phyloP scores from a whole-genome alignment of 2,329 filamentous ascomycete genomes.

The Penicillium freii region DNA sequence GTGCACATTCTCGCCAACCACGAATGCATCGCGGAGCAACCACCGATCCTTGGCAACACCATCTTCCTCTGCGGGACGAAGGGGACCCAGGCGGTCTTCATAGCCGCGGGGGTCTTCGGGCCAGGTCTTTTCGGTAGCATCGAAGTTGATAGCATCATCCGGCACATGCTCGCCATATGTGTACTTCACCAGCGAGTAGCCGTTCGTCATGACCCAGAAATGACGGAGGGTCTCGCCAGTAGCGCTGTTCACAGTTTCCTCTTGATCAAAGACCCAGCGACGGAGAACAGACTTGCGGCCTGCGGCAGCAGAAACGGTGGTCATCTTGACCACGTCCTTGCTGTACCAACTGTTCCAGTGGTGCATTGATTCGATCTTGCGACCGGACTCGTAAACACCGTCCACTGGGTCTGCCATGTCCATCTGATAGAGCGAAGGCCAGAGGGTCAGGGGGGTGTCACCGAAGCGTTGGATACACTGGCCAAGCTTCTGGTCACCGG shows the following conservation, averaged over 20 bases:
- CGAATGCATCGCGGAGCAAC: constrained; percentile 39
- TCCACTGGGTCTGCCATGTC: constrained; percentile 44
- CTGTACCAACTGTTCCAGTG: constrained; percentile 48
- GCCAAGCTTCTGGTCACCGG: constrained; percentile 46
- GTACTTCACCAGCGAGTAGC: constrained; percentile 45
- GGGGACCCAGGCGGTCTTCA: constrained; percentile 40
- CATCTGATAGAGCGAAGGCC: constrained; percentile 47
- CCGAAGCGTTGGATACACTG: constrained; percentile 44
- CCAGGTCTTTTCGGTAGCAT: constrained; percentile 46
- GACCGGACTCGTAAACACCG: constrained; percentile 45
- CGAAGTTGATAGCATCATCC: constrained; percentile 44
- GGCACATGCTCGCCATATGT: constrained; percentile 38
- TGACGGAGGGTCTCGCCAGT: constrained; percentile 38
- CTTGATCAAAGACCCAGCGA: constrained; percentile 46
- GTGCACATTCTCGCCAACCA: constrained; percentile 45
- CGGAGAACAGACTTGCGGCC: constrained; percentile 44
- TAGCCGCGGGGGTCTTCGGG: constrained; percentile 43
- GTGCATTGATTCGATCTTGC: constrained; percentile 45
- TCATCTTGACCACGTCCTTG: constrained; percentile 48
- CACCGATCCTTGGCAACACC: constrained; percentile 45
- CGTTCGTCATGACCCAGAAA: constrained; percentile 47
- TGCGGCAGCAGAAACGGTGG: constrained; percentile 40
- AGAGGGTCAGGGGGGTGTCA: constrained; percentile 41
- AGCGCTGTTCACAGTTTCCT: constrained; percentile 35
- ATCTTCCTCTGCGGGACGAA: constrained; percentile 40